These are phyloP conservation scores for Colletotrichum shisoi DNA, from an alignment of 2,329 filamentous ascomycete genomes.

Conservation along the genomic window DNA sequence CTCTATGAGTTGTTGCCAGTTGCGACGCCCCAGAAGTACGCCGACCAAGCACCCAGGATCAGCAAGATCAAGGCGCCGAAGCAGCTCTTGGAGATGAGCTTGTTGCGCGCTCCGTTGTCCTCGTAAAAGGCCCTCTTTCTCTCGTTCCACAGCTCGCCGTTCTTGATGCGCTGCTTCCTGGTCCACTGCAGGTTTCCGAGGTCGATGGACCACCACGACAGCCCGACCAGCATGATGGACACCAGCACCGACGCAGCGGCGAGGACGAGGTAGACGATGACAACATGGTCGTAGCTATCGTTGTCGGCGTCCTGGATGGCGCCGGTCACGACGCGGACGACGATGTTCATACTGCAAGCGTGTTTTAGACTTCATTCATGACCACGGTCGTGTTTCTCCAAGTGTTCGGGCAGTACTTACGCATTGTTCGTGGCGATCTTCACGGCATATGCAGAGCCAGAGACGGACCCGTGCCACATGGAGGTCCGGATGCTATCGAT, in stretches of 20 bases:
- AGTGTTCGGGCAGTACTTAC: background rate
- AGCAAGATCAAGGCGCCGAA: constrained; percentile 56
- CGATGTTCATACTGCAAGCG: constrained; percentile 62
- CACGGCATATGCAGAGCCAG: constrained; percentile 66
- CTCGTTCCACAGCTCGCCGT: constrained; percentile 53
- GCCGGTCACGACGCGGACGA: constrained; percentile 65
- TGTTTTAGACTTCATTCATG: constrained; percentile 1
- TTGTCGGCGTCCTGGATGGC: constrained; percentile 66
- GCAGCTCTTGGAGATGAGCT: constrained; percentile 52
- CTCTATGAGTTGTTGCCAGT: constrained; percentile 56
- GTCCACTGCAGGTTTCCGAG: constrained; percentile 65
- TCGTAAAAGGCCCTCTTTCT: constrained; percentile 48
- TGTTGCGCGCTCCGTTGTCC: constrained; percentile 50
- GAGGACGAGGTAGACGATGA: constrained; percentile 64
- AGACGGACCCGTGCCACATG: constrained; percentile 67
- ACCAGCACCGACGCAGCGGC: constrained; percentile 59
- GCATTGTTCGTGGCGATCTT: constrained; percentile 69
- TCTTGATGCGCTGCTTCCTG: constrained; percentile 58
- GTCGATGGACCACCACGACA: constrained; percentile 49
- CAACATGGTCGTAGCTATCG: constrained; percentile 63
- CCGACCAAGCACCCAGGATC: constrained; percentile 61
- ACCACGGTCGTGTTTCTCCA: too few relatives aligned
- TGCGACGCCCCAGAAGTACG: constrained; percentile 68
- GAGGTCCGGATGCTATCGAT: constrained; percentile 68
- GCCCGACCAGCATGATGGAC: constrained; percentile 51